Base-by-base conservation (phyloP, 177 flowering plant species). In the Vitis hybrid region DNA sequence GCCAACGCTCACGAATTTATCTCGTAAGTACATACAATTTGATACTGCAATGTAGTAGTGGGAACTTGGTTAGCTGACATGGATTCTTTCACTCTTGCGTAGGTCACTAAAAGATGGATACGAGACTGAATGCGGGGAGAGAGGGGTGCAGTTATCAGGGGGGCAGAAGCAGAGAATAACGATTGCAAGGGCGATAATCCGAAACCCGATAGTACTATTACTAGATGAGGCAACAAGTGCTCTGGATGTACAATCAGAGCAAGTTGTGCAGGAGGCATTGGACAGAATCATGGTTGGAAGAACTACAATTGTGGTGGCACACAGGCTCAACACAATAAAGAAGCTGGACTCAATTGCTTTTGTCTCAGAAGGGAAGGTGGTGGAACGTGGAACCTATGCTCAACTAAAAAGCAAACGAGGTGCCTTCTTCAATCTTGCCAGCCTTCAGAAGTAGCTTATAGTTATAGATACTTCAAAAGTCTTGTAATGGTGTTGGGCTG, bases 171-270 rank as follows among this genome's bases (percentile, higher is more conserved):
- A 94, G 56, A 84, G 98, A 63, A 87, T 91, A 2, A 95, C 97
- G 11, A 89, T 94, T 11, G 99, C 98, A 1, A 83, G 98, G 72
- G 99, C 99, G 3, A 87, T 94, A 61, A 75, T 93, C 6, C 75
- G 94, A 48, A 85, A 90, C 74, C 99, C 98, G 13, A 83, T 75
- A 0, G 75, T 93, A 24, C 73, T 94, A 2, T 55, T 94, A 11
- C 85, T 94, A 14, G 99, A 94, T 40, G 99, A 94, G 76, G 98
- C 97, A 18, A 94, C 97, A 0, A 94, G 98, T 62, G 94, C 97
- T 2, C 82, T 92, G 2, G 97, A 94, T 35, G 88, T 84, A 49
- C 93, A 91, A 54, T 91, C 98, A 1, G 99, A 94, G 79, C 91
- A 89, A 72, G 80, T 83, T 8, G 99, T 94, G 72, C 95, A 91